Evolutionary conservation across 2,329 filamentous ascomycete species (phyloP).

Genomic region (Aspergillus proliferans): DNA sequence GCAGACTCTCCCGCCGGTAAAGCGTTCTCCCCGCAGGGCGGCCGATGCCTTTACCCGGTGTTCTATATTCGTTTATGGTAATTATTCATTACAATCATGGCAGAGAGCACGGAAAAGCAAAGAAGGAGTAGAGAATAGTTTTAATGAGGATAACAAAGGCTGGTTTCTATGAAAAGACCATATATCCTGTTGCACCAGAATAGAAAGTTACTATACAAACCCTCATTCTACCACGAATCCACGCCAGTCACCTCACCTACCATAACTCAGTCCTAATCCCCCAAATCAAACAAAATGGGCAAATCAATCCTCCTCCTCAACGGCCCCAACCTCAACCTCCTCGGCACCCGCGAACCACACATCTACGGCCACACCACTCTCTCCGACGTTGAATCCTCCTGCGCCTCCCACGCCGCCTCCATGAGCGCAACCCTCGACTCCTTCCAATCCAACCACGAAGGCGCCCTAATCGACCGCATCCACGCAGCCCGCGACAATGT

Average conservation of each 20-base stretch:
- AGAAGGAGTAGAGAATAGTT: neutral
- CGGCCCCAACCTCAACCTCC: slow-evolving; percentile 76
- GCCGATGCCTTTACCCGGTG: slow-evolving; percentile 9
- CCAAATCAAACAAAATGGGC: slow-evolving; percentile 18
- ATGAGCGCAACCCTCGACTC: slow-evolving; percentile 49
- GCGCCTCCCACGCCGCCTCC: slow-evolving; percentile 44
- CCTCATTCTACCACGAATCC: too few relatives aligned
- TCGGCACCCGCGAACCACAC: slow-evolving; percentile 66
- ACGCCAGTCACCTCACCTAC: neutral
- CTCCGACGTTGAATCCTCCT: slow-evolving; percentile 50
- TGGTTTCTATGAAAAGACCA: neutral
- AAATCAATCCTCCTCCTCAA: slow-evolving; percentile 64
- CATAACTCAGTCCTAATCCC: neutral
- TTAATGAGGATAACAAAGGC: too few relatives aligned
- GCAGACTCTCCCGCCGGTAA: slow-evolving; percentile 12
- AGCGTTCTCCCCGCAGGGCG: slow-evolving; percentile 13
- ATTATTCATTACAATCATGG: neutral
- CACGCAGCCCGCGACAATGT: slow-evolving; percentile 55
- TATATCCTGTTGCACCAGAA: neutral
- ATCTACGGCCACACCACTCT: slow-evolving; percentile 69
- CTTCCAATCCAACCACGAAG: slow-evolving; percentile 76
- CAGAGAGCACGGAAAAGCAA: neutral
- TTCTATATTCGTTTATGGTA: neutral
- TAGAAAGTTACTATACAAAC: too few relatives aligned
- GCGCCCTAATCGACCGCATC: slow-evolving; percentile 66